Conservation (phyloP, 257 asterid species). For the Primulina tabacum region DNA sequence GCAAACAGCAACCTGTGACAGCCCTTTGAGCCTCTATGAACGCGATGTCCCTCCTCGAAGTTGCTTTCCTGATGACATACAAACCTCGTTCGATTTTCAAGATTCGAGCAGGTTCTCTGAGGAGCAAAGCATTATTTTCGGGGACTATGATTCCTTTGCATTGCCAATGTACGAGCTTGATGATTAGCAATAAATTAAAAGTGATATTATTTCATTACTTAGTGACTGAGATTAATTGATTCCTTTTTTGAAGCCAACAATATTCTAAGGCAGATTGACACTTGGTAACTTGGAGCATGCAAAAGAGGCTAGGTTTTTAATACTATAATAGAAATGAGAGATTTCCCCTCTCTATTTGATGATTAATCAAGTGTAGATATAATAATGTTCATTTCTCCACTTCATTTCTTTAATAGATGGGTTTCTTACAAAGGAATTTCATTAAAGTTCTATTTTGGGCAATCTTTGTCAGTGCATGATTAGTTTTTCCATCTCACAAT, state of each 20-base stretch:
- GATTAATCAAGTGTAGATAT: neutral
- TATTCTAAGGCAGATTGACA: neutral
- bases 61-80: constrained; percentile 84
- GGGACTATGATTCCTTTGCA: constrained; percentile 46
- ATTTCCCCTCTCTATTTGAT: neutral
- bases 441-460: neutral
- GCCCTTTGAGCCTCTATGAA: constrained; percentile 41
- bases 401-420: no score
- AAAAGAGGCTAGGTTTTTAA: no score
- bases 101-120: constrained; percentile 56
- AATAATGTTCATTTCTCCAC: neutral
- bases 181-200: constrained; percentile 20
- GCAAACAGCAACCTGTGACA: constrained; percentile 30
- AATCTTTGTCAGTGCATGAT: neutral
- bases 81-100: constrained; percentile 80
- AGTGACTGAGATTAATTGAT: neutral
- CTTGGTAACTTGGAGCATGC: neutral
- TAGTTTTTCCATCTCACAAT: neutral
- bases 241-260: neutral
- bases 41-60: constrained; percentile 49
- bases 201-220: neutral
- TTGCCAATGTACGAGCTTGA: constrained; percentile 65
- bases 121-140: constrained; percentile 66
- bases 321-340: neutral
- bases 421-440: neutral